Evolutionary conservation across 495 filamentous ascomycete genomes (phyloP).

Genomic region (Tuber melanosporum): DNA sequence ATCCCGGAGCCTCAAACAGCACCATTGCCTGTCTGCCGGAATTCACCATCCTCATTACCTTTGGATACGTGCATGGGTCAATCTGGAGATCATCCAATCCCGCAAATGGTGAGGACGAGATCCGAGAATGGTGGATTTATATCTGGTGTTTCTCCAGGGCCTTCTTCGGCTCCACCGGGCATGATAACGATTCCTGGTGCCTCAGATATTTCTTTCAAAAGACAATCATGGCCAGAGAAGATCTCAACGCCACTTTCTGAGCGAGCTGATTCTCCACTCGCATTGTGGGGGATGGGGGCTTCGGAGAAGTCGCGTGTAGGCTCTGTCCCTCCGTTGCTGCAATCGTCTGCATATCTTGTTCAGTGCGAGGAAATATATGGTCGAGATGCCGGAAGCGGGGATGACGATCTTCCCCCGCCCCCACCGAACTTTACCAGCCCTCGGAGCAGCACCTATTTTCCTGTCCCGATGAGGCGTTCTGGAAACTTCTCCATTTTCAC

Average conservation of each 20-base stretch:
- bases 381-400: constrained; percentile 9
- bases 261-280: constrained; percentile 25
- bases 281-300: constrained; percentile 24
- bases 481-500: constrained; percentile 31
- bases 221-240: constrained; percentile 34
- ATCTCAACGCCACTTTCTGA: constrained; percentile 12
- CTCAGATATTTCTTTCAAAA: constrained; percentile 21
- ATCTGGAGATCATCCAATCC: constrained; percentile 33
- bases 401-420: constrained; percentile 17
- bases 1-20: constrained; percentile 41
- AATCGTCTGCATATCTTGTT: constrained; percentile 27
- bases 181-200: constrained; percentile 40
- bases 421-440: constrained; percentile 32
- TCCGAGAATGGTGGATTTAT: constrained; percentile 41
- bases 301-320: constrained; percentile 10
- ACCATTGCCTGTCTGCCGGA: constrained; percentile 37
- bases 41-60: constrained; percentile 30
- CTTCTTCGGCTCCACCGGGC: constrained; percentile 40
- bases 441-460: constrained; percentile 31
- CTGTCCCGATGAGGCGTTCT: constrained; percentile 23
- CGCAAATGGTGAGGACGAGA: constrained; percentile 39
- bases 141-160: constrained; percentile 37
- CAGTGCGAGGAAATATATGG: constrained; percentile 35
- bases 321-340: constrained; percentile 20
- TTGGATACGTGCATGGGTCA: constrained; percentile 11